Base-by-base conservation (phyloP, 345 rosid genomes). In the Punica granatum region DNA sequence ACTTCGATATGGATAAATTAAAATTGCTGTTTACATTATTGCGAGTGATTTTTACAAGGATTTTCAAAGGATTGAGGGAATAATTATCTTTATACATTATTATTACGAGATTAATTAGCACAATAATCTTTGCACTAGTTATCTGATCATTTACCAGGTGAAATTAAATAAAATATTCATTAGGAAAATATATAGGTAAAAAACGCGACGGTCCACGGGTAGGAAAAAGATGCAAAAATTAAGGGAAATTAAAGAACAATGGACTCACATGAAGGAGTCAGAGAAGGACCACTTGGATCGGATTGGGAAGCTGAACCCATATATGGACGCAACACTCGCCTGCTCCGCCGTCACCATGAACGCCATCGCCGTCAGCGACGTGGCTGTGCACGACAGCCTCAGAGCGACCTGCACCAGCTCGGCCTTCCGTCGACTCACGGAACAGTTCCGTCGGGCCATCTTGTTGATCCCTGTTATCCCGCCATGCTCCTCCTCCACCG, bases 221-320 rank as follows among this genome's bases (percentile, higher is more conserved):
- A 72, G 60, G 72, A 67, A 66, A 36, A 32, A 11, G n/a, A 14
- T 28, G 64, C 23, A 63, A 26, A 25, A 30, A 49, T 48, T 6
- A 11, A 33, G 7, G 5, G n/a, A 12, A n/a, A 25, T 53, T 36
- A 7, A 32, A n/a, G 61, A 8, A 16, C 25, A 9, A 30, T 26
- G 10, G 58, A 63, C 90, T 85, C 83, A 87, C 98, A 72, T 82
- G 67, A 88, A 84, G 41, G 98, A 84, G 72, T 80, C 74, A 60
- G 98, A 88, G 78, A 83, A 77, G 62, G 96, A 81, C 97, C 97
- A 92, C 59, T 80, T 82, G 70, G 98, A 85, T 70, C 65, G 75
- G 67, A 90, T 70, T 63, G 86, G 77, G 63, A 92, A 78, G 73
- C 54, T 79, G 54, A 92, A 86, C 1, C 92, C 97, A 54, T 81